Percentiles rank a stretch among this genome's conserved stretches.
Evolutionary conservation across 202 grass and related monocot species (phyloP).

Genomic region (Brachypodium distachyon): DNA sequence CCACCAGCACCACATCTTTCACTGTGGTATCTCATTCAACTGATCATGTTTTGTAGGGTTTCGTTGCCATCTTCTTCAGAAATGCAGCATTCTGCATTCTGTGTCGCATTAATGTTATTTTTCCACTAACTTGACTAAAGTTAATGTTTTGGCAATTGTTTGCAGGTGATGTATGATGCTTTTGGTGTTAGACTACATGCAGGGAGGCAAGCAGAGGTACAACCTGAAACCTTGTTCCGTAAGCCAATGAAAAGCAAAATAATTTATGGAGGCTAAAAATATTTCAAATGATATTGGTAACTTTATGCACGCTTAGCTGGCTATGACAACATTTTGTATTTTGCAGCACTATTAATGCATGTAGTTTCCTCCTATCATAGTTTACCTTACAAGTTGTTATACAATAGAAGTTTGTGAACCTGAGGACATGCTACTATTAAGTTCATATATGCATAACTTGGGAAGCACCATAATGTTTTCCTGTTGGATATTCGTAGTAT

Average conservation of each 20-base stretch:
- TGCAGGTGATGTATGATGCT: conserved; percentile 97
- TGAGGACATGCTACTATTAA: neutral
- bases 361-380: neutral
- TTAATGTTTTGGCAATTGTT: neutral
- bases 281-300: neutral
- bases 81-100: neutral
- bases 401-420: neutral
- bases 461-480: neutral
- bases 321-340: conserved; percentile 3
- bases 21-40: neutral
- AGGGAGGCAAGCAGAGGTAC: conserved; percentile 95
- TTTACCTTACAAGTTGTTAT: neutral
- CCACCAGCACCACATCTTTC: neutral
- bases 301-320: neutral
- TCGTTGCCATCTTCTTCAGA: neutral
- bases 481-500: neutral
- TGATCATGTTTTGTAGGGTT: neutral
- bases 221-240: neutral
- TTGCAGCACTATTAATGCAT: neutral
- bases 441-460: neutral
- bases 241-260: neutral
- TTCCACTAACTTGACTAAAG: neutral
- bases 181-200: conserved; percentile 95
- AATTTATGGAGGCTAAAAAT: neutral
- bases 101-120: neutral